Base-by-base conservation (phyloP, 176 grass and related monocot genomes). In the Hsuehochloa calcarea region DNA sequence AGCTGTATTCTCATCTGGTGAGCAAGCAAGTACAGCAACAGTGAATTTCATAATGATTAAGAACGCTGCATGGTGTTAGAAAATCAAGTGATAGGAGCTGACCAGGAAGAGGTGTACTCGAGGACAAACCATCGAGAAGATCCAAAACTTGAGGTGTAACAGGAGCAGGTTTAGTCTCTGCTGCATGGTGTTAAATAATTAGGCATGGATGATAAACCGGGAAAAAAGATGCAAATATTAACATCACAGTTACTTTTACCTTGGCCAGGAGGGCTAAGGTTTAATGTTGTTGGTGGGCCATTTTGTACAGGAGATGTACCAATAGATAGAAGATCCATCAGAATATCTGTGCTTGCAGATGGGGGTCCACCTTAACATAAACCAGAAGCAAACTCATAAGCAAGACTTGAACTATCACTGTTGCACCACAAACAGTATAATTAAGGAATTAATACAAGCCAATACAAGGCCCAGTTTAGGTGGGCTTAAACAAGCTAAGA, bases 251-350 rank as follows among this genome's bases (percentile, higher is more conserved):
- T 87, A 70, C 41, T 88, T 76, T 89, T 90, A 98, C 88, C 90
- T 88, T 88, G 59, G 61, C 59, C 82, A 75, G 86, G 83, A 29
- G 86, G 77, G 78, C 58, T 67, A 74, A 74, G 34, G 45, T 74
- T 86, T 81, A 86, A 85, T 79, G 83, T 34, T 70, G 77, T 58
- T 62, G 88, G 47, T n/a, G 31, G 51, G 58, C 88, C 91, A 88
- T 89, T 99, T 90, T 96, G 88, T 81, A 77, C 84, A 82, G 93
- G 90, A 88, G 89, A 82, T 84, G 92, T 81, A 82, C 97, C 97
- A 85, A 99, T 99, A 49, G 93, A 96, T 45, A 96, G 67, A 85
- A 99, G 96, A 90, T 99, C 96, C 78, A 93, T 92, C 58, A 99
- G 74, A 91, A 99, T 89, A 91, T 96, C 90, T 63, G 88, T 91